Base-by-base conservation (phyloP, 805 yeast species). In the Starmerella tilneyi region DNA sequence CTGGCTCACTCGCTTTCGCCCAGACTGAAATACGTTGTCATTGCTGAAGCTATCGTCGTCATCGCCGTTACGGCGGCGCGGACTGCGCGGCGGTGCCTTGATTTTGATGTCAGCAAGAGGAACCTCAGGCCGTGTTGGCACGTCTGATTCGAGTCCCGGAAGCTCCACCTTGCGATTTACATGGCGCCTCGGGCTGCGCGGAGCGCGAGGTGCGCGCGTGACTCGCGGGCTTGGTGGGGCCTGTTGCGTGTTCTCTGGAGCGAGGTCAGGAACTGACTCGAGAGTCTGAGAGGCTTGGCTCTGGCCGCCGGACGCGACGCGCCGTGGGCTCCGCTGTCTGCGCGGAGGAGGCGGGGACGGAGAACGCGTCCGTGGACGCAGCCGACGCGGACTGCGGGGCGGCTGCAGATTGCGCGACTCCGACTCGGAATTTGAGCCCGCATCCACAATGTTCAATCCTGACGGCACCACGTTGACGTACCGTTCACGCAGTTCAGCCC, bases 401-500 rank as follows among this genome's bases (percentile, higher is more conserved):
- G 34, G 28, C 16, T 5, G 28, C 21, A 9, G 29, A 34, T 16
- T 17, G 24, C 11, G 30, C 17, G 34, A 20, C n/a, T 26, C 41
- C 17, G 38, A 36, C 31, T 17, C 41, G 5, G 41, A 38, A 26
- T 12, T 12, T n/a, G 41, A 27, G 23, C 52, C 31, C 49, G 50
- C 32, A 48, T 67, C 64, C 32, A 66, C 69, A 28, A 72, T 69
- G 22, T 65, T 67, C 11, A 59, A 57, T 29, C 63, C 65, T 24
- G 60, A 55, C 4, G 72, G 64, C 30, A 50, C 59, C 6, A 60
- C 64, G 33, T 54, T 58, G 4, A 55, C 52, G 44, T 58, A 55
- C 46, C 49, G 57, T 17, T 58, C 59, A 44, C 74, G 62, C 29
- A 74, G 60, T 34, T 62, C 55, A 0, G 64, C 63, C 2, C 81